phyloP scores from a whole-genome alignment of 2,329 filamentous ascomycete genomes.

The Sporothrix dimorphospora region DNA sequence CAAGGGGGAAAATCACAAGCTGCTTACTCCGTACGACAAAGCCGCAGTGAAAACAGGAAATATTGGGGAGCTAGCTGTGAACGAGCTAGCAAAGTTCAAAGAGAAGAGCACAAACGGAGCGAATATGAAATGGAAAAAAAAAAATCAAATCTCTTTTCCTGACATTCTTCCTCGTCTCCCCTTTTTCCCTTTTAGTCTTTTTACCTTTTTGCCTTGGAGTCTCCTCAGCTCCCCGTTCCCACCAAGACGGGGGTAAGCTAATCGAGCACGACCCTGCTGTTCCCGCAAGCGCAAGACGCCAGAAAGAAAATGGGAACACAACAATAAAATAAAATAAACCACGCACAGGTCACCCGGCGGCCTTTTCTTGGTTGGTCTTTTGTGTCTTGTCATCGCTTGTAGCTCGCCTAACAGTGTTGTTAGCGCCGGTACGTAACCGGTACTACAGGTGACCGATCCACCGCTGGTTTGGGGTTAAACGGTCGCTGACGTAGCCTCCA shows the following conservation, averaged over 20 bases:
- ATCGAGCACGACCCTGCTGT: background rate
- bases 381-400: background rate
- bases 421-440: slow-evolving; percentile 10
- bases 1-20: background rate
- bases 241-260: background rate
- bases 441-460: background rate
- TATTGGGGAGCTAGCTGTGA: background rate
- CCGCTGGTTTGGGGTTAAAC: background rate
- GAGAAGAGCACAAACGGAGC: background rate
- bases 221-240: background rate
- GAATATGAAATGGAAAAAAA: background rate
- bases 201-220: background rate
- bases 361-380: background rate
- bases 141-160: background rate
- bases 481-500: background rate
- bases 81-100: background rate
- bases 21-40: background rate
- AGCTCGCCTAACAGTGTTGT: background rate
- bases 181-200: background rate
- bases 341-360: slow-evolving; percentile 3
- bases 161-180: background rate
- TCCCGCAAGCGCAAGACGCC: background rate
- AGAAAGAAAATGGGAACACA: background rate
- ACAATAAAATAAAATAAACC: background rate
- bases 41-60: background rate